A percentile compares a stretch with the other conserved stretches of the same genome.
These are phyloP conservation scores for Russula olivacea DNA, from an alignment of 768 basidiomycete species.

Conservation along the genomic window DNA sequence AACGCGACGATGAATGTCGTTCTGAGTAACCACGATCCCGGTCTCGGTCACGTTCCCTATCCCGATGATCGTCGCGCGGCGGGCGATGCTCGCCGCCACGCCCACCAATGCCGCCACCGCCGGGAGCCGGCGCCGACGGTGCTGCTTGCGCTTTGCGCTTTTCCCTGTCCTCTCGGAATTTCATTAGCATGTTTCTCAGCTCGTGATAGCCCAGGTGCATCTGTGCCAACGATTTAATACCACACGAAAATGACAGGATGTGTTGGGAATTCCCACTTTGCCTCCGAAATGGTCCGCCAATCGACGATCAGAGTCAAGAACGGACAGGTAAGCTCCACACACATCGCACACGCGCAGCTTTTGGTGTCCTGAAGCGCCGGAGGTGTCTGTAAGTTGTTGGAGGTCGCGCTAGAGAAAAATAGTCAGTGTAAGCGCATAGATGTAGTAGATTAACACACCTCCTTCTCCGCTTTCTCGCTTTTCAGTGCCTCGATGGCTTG, in stretches of 20 bases:
- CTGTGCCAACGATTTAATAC: conserved; percentile 39
- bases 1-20: conserved; percentile 24
- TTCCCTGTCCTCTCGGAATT: conserved; percentile 88
- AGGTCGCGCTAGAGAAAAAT: conserved; percentile 64
- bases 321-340: conserved; percentile 97
- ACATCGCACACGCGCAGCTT: conserved; percentile 99
- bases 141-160: conserved; percentile 57
- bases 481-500: conserved; percentile 96
- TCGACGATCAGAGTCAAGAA: conserved; percentile 96
- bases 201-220: conserved; percentile 99
- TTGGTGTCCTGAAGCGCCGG: conserved; percentile 99
- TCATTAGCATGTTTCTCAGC: conserved; percentile 85
- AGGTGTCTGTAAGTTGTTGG: conserved; percentile 94
- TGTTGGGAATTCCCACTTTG: conserved; percentile 56
- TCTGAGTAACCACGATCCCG: conserved; percentile 70
- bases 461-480: conserved; percentile 92
- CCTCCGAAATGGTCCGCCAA: conserved; percentile 99
- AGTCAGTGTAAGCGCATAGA: background rate
- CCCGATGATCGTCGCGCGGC: conserved; percentile 57
- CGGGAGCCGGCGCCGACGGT: conserved; percentile 33
- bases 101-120: conserved; percentile 33
- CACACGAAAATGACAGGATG: background rate
- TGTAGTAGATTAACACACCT: conserved; percentile 45
- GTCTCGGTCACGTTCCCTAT: conserved; percentile 66
- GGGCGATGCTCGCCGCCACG: conserved; percentile 46